phyloP scores from a whole-genome alignment of 139 green algal species.

The Yamagishiella unicocca region DNA sequence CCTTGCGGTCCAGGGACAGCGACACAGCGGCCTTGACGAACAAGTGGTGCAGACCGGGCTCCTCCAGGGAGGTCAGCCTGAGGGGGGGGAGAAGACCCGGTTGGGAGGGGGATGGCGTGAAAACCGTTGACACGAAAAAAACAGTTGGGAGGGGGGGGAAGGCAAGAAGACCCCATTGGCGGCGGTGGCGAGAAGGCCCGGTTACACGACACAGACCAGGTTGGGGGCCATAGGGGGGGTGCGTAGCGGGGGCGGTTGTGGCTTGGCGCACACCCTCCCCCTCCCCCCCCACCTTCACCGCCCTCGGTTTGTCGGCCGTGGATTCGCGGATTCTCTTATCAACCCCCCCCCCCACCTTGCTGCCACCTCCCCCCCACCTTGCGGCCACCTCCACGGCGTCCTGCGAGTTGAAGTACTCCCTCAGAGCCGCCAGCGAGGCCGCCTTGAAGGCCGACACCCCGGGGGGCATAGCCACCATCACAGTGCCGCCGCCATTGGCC shows the following conservation, averaged over 20 bases:
- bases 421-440: constrained; percentile 63
- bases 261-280: too few relatives aligned
- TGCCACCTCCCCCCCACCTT: constrained; percentile 38
- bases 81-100: too few relatives aligned
- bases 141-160: too few relatives aligned
- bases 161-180: too few relatives aligned
- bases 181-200: too few relatives aligned
- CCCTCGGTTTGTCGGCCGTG: too few relatives aligned
- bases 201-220: too few relatives aligned
- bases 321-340: too few relatives aligned
- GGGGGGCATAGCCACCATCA: constrained; percentile 30
- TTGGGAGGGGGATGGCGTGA: too few relatives aligned
- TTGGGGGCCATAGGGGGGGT: too few relatives aligned
- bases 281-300: too few relatives aligned
- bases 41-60: constrained; percentile 91
- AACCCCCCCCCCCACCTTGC: neutral
- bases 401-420: constrained; percentile 89
- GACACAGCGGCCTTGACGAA: constrained; percentile 91
- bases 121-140: neutral
- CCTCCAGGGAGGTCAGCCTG: constrained; percentile 79
- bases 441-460: constrained; percentile 81
- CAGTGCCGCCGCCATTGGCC: neutral
- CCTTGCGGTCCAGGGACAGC: constrained; percentile 86
- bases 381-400: constrained; percentile 78
- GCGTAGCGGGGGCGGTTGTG: too few relatives aligned